A percentile compares a stretch with the other conserved stretches of the same genome.
Conservation (phyloP, 2,329 filamentous ascomycete species). For the Hypoxylon rubiginosum region DNA sequence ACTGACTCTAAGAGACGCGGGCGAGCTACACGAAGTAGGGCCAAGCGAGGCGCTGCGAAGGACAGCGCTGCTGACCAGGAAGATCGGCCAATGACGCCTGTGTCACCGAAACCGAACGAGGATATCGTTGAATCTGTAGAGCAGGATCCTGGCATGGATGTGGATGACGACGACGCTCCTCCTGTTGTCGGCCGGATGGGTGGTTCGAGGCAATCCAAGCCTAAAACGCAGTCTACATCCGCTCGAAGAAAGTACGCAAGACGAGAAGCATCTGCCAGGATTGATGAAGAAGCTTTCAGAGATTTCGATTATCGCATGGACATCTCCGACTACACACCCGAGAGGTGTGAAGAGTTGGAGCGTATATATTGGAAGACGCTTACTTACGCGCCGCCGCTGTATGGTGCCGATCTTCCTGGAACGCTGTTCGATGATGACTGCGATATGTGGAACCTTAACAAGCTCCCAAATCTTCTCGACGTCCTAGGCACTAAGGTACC, state of each 20-base stretch:
- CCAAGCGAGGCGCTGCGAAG: conserved; percentile 55
- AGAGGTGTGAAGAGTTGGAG: conserved; percentile 94
- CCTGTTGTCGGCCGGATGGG: conserved; percentile 63
- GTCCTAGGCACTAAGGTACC: conserved; percentile 95
- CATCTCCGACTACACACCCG: conserved; percentile 87
- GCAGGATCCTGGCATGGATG: conserved; percentile 60
- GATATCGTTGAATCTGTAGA: conserved; percentile 64
- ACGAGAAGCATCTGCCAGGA: conserved; percentile 79
- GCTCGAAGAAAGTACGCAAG: conserved; percentile 89
- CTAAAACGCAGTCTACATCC: conserved; percentile 81
- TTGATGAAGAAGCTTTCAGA: conserved; percentile 92
- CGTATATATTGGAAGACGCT: conserved; percentile 97
- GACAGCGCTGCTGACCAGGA: conserved; percentile 58
- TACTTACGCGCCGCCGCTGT: conserved; percentile 93
- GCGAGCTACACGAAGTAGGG: conserved; percentile 56
- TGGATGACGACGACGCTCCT: conserved; percentile 61
- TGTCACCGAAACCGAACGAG: conserved; percentile 64
- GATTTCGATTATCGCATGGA: conserved; percentile 92
- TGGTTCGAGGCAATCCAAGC: conserved; percentile 64
- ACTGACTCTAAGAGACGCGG: conserved; percentile 58
- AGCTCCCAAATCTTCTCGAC: conserved; percentile 92
- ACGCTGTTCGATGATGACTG: conserved; percentile 91
- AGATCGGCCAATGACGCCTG: conserved; percentile 70
- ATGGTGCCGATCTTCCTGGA: conserved; percentile 96
- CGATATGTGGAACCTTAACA: conserved; percentile 92